phyloP scores from a whole-genome alignment of 768 basidiomycete species.

The Phylloporus rhodoxanthus region DNA sequence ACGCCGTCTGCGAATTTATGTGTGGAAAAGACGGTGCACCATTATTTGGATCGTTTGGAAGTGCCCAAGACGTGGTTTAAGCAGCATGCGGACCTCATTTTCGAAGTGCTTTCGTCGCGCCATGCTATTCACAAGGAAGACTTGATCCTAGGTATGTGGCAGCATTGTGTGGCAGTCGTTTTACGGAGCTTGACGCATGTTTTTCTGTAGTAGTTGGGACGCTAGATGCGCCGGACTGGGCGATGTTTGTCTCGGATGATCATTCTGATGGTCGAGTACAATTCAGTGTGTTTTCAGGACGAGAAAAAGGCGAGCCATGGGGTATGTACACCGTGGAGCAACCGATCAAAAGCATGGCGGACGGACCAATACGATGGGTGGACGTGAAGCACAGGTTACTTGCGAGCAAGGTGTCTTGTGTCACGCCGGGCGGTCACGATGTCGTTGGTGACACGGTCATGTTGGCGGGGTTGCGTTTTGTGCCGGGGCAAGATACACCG shows the following conservation, averaged over 20 bases:
- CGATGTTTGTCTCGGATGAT: conserved; percentile 66
- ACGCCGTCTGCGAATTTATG: conserved; percentile 64
- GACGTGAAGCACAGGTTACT: conserved; percentile 33
- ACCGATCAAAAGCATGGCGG: conserved; percentile 34
- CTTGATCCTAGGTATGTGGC: conserved; percentile 39
- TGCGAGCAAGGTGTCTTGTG: conserved; percentile 49
- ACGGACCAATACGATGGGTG: conserved; percentile 47
- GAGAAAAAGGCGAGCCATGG: conserved; percentile 58
- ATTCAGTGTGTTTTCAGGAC: conserved; percentile 60
- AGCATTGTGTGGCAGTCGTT: not conserved
- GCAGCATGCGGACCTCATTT: conserved; percentile 57
- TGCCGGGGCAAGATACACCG: conserved; percentile 52
- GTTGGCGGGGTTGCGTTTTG: conserved; percentile 60
- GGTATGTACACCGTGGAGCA: conserved; percentile 63
- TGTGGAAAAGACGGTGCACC: conserved; percentile 65
- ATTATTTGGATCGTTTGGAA: conserved; percentile 56
- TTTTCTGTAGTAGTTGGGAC: conserved; percentile 54
- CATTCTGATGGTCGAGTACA: conserved; percentile 61
- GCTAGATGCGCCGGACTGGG: conserved; percentile 65
- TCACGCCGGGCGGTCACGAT: conserved; percentile 22
- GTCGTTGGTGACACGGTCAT: conserved; percentile 47
- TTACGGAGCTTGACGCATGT: not conserved
- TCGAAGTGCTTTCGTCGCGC: conserved; percentile 44
- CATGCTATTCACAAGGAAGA: conserved; percentile 55
- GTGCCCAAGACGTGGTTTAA: conserved; percentile 72